Conservation (phyloP, 257 asterid genomes). For the Nicotiana obtusifolia region DNA sequence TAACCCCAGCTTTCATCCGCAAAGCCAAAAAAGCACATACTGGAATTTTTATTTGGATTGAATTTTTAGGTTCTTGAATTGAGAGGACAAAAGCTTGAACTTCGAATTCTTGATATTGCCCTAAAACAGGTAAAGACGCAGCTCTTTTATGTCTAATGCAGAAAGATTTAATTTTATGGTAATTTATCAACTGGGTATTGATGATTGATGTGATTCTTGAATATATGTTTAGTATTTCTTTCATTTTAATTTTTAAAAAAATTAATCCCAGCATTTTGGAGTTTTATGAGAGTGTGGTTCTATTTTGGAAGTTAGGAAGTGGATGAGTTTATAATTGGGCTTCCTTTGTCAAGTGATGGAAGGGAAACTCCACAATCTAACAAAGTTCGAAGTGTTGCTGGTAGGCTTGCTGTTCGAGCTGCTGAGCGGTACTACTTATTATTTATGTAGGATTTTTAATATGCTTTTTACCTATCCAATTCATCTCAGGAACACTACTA, state of each 20-base stretch:
- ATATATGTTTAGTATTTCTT: background rate
- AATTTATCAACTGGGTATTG: background rate
- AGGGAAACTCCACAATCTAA: constrained; percentile 81
- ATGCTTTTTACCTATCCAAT: background rate
- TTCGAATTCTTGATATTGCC: constrained; percentile 71
- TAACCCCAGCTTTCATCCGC: background rate
- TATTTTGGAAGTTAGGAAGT: constrained; percentile 52
- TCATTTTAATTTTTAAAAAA: background rate
- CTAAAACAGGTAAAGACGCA: constrained; percentile 42
- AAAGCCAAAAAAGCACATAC: background rate
- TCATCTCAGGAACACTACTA: background rate
- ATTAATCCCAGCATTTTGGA: background rate
- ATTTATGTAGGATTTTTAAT: background rate
- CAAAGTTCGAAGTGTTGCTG: constrained; percentile 87
- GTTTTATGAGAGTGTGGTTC: constrained; percentile 1
- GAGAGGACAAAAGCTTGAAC: constrained; percentile 81
- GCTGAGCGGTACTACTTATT: constrained; percentile 57
- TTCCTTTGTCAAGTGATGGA: constrained; percentile 71
- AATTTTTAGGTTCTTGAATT: constrained; percentile 60
- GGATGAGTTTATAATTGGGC: constrained; percentile 89
- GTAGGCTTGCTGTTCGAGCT: constrained; percentile 83
- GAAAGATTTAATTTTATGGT: background rate
- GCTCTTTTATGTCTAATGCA: background rate
- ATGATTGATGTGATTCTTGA: background rate
- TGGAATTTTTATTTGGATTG: background rate